Evolutionary conservation across 495 filamentous ascomycete genomes (phyloP), one percentile per base, ranked within the genome.

Genomic region (Astrothelium macrocarpum): DNA sequence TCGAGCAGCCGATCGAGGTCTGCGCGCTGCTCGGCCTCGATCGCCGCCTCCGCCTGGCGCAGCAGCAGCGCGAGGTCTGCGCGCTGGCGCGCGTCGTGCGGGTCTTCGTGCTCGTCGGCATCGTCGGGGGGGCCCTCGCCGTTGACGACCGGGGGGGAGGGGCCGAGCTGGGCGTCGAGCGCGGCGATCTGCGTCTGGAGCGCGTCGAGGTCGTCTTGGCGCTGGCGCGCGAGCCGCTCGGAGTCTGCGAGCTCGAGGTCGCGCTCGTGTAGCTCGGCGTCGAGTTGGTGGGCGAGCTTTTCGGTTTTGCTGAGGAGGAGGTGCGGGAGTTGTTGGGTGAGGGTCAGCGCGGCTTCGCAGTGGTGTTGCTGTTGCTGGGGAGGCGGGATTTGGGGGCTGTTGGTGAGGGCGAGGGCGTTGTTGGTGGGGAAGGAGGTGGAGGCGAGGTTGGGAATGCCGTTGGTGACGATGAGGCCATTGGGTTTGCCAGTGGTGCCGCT

Each of bases 31-130:
- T 76, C 85, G 63, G 87, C 78, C 56, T 91, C 87, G 5, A 93
- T 78, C 49, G 96, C 89, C 31, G 86, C 85, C 69, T 91, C 88
- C 59, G 90, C 81, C 20, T 85, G 83, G 26, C 78, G 75, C 12
- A 77, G 77, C n/a, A 85, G 73, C 45, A 82, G 79, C 61, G 86
- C 81, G 16, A 84, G 78, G 9, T 56, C 49, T 20, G 9, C 5
- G 20, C 9, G 5, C 16, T 56, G 49, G 49, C 49, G 49, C 63
- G 87, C 80, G 46, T 78, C 76, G 68, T 84, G 84, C 46, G 77
- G 74, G 42, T 76, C 79, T 56, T 87, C 82, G 14, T 92, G 88
- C 23, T 87, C 85, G 29, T 83, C 81, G 67, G 60, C 66, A 0
- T 58, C 66, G 10, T 59, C 61, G 32, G 49, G 59, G 73, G 5